Percentiles rank a stretch among this genome's conserved stretches.
phyloP scores from a whole-genome alignment of 2,329 filamentous ascomycete species.

The Exophiala bonariae region DNA sequence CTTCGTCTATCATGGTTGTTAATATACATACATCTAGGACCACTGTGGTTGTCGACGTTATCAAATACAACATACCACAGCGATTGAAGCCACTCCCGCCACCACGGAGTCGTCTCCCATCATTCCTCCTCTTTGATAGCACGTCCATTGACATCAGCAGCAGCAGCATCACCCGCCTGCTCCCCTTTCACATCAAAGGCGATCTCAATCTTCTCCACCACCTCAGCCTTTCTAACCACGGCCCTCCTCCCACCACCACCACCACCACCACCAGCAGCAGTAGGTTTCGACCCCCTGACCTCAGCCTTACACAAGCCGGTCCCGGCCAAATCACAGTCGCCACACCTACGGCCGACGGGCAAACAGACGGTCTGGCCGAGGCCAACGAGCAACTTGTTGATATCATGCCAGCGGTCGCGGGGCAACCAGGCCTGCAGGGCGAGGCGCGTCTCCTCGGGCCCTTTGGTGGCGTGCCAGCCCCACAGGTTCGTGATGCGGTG shows the following conservation, averaged over 20 bases:
- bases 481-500: conserved; percentile 93
- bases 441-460: conserved; percentile 76
- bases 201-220: conserved; percentile 31
- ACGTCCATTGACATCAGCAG: no score
- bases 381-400: conserved; percentile 86
- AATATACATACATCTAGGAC: no score
- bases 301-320: conserved; percentile 74
- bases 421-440: conserved; percentile 82
- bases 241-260: no score
- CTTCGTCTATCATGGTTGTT: no score
- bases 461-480: conserved; percentile 83
- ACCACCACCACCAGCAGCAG: no score
- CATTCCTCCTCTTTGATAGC: no score
- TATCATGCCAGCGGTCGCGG: conserved; percentile 82
- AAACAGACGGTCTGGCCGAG: conserved; percentile 84
- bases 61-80: no score
- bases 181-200: no score
- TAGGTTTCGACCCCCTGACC: conserved; percentile 62
- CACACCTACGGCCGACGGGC: conserved; percentile 77
- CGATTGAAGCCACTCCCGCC: no score
- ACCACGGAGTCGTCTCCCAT: no score
- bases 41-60: no score
- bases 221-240: conserved; percentile 43
- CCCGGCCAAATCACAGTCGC: conserved; percentile 78
- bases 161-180: no score